Percentiles rank a stretch among this genome's conserved stretches.
phyloP scores from a whole-genome alignment of 1,284 basidiomycete genomes.

The Veloboletus limbatus region DNA sequence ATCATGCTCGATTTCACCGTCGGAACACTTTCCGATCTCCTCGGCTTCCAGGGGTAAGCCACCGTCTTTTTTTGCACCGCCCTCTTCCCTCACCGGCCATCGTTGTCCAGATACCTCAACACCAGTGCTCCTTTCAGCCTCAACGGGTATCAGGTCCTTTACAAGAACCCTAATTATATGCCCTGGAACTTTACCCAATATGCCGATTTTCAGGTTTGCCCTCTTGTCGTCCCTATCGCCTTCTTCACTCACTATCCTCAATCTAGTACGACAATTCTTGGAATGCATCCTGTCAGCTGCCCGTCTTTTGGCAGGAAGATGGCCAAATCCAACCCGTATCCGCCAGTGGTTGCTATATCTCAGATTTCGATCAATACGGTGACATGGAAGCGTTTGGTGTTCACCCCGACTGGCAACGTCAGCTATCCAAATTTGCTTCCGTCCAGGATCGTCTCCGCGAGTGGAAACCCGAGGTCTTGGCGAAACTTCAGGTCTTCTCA shows the following conservation, averaged over 20 bases:
- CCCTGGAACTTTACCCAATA: conserved; percentile 87
- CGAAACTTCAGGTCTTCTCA: conserved; percentile 71
- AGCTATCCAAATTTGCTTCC: conserved; percentile 89
- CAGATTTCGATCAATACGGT: conserved; percentile 91
- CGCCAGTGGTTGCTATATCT: conserved; percentile 65
- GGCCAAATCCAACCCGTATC: conserved; percentile 59
- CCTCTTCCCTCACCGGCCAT: conserved; percentile 13
- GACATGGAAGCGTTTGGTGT: conserved; percentile 97
- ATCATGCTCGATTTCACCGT: conserved; percentile 91
- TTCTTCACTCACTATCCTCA: background rate
- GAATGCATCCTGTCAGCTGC: conserved; percentile 72
- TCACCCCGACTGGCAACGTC: conserved; percentile 90
- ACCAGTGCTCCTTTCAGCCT: conserved; percentile 75
- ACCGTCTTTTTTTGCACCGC: conserved; percentile 2
- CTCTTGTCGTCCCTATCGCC: conserved; percentile 4
- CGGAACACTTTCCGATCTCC: conserved; percentile 85
- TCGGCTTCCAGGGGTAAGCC: conserved; percentile 76
- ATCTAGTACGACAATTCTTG: conserved; percentile 62
- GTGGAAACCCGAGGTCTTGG: conserved; percentile 77
- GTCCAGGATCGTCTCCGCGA: conserved; percentile 92
- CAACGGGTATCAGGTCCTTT: conserved; percentile 70
- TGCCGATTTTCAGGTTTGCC: conserved; percentile 68
- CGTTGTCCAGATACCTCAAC: conserved; percentile 63
- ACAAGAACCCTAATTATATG: conserved; percentile 73
- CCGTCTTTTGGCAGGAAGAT: conserved; percentile 76